Evolutionary conservation across 2,329 filamentous ascomycete genomes (phyloP).

Genomic region (Phyllosticta citriasiana): DNA sequence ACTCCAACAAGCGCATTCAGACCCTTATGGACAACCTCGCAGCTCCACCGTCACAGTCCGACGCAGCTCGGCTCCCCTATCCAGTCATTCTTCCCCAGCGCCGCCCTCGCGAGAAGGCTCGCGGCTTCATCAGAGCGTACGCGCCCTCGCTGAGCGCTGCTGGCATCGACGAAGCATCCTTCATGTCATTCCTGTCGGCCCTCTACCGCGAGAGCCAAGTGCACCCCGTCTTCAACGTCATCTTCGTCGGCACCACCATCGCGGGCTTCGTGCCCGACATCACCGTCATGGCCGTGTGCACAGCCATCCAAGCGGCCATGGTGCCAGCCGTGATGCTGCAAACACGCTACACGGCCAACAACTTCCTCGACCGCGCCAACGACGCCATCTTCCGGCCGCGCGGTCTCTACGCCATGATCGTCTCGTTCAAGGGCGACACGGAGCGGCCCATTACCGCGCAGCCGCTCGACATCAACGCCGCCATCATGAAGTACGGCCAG

Average conservation of each 20-base stretch:
- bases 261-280: constrained; percentile 31
- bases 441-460: constrained; percentile 30
- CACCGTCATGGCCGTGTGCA: constrained; percentile 34
- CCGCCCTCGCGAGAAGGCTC: constrained; percentile 36
- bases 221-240: constrained; percentile 10
- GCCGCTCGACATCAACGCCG: constrained; percentile 28
- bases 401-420: constrained; percentile 45
- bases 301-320: constrained; percentile 35
- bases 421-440: constrained; percentile 40
- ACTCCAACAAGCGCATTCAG: neutral
- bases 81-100: constrained; percentile 45
- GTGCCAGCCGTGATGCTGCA: constrained; percentile 33
- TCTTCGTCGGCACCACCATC: constrained; percentile 22
- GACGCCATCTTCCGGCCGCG: constrained; percentile 46
- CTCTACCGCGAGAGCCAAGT: constrained; percentile 34
- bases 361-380: constrained; percentile 48
- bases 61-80: constrained; percentile 8
- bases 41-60: neutral
- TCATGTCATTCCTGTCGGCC: constrained; percentile 39
- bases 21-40: neutral
- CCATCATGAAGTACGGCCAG: constrained; percentile 24
- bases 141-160: constrained; percentile 37
- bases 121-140: constrained; percentile 47
- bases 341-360: constrained; percentile 34
- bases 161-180: constrained; percentile 40